Percentiles rank a stretch among this genome's conserved stretches.
phyloP scores from a whole-genome alignment of 768 basidiomycete genomes.

The Fomitopsis pulvina region DNA sequence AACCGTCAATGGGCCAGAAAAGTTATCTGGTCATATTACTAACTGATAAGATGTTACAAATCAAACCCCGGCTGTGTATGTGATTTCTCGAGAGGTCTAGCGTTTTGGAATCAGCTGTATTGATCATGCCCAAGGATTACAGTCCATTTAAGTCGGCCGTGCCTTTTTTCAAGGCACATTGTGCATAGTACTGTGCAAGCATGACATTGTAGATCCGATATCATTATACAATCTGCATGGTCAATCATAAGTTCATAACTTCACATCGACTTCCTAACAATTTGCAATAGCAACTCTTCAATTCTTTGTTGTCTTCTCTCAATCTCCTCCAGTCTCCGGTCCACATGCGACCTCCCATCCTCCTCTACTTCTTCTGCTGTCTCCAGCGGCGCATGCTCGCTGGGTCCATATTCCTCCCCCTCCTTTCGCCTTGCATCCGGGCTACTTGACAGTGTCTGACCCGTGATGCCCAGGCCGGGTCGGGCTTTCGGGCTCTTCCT shows the following conservation, averaged over 20 bases:
- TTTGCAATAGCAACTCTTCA: neutral
- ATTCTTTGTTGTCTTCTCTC: neutral
- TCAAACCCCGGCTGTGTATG: no score
- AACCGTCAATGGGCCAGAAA: no score
- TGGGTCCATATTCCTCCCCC: neutral
- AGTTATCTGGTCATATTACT: no score
- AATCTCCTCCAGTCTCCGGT: neutral
- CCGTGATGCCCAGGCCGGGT: neutral
- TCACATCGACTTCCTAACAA: neutral
- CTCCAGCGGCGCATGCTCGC: constrained; percentile 28
- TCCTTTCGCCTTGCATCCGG: neutral
- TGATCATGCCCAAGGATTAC: neutral
- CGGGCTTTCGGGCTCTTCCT: neutral
- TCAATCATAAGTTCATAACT: no score
- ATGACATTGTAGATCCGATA: neutral
- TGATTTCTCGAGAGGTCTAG: no score
- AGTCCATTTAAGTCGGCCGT: neutral
- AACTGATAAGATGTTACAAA: no score
- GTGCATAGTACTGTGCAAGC: neutral
- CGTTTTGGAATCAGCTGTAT: neutral
- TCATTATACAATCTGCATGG: neutral
- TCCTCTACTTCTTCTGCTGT: neutral
- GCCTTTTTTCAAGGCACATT: neutral
- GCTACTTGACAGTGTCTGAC: neutral
- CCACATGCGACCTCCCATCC: neutral